Evolutionary conservation across 495 filamentous ascomycete species (phyloP).

Genomic region (Xylaria cubensis): DNA sequence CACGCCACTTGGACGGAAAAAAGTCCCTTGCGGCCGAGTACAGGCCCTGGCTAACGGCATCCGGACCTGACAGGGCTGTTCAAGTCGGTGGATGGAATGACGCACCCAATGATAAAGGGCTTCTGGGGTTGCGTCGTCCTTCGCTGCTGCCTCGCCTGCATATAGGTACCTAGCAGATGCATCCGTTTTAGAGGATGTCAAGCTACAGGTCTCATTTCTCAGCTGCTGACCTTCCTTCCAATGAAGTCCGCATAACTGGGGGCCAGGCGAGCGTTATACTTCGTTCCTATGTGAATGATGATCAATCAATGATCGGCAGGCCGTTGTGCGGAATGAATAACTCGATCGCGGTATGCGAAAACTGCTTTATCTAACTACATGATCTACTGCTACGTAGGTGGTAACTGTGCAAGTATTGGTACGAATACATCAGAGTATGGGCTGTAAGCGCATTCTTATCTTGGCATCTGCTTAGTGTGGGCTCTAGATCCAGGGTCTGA

Average conservation of each 20-base stretch:
- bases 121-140: background rate
- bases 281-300: background rate
- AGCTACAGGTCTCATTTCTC: slow-evolving; percentile 6
- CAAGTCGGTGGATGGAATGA: background rate
- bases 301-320: background rate
- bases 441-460: background rate
- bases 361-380: background rate
- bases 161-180: background rate
- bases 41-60: background rate
- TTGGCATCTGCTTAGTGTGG: slow-evolving; percentile 14
- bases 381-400: no score
- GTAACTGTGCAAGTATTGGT: background rate
- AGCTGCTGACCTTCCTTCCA: slow-evolving; percentile 11
- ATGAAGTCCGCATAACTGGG: background rate
- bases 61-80: slow-evolving; percentile 4
- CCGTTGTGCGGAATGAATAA: background rate
- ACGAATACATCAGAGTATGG: background rate
- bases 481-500: slow-evolving; percentile 2
- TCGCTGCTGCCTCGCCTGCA: slow-evolving; percentile 14
- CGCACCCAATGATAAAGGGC: background rate
- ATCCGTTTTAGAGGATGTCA: background rate
- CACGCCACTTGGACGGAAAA: slow-evolving; percentile 10
- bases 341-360: background rate
- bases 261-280: background rate
- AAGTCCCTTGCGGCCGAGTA: slow-evolving; percentile 18